Base-by-base conservation (phyloP, 2,329 filamentous ascomycete genomes). In the Aciculosporium take region DNA sequence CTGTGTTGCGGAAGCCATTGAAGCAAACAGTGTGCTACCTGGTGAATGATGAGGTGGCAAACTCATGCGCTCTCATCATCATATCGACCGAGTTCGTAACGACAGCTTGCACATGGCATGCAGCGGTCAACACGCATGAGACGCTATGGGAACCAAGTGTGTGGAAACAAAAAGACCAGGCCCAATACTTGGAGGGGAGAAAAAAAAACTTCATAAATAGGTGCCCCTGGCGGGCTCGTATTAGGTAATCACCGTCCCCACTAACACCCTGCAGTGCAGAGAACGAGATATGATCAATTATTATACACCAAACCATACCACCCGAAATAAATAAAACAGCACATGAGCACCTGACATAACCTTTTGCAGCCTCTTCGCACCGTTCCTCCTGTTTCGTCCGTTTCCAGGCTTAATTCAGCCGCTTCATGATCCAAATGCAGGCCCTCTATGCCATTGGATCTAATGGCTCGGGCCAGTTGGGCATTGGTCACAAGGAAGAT, bases 381-480 rank as follows among this genome's bases (percentile, higher is more conserved):
- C n/a, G n/a, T n/a, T n/a, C n/a, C n/a, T n/a, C n/a, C n/a, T n/a
- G n/a, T n/a, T n/a, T n/a, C n/a, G n/a, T n/a, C n/a, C n/a, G n/a
- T n/a, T n/a, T n/a, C n/a, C 2, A 29, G 15, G 6, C 10, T 24
- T 27, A 8, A 6, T 13, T 23, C 27, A 17, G 13, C 27, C 10
- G 17, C n/a, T n/a, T 30, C 5, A 34, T 36, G 10, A 8, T n/a
- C 13, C 24, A 34, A 32, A 61, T 76, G 69, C 57, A 66, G n/a
- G 59, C 62, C 2, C 56, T 84, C 15, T 84, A 79, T 51, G 72
- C 82, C 2, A 68, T 87, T 36, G 83, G 83, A 25, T 88, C 84
- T 4, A 88, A 88, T 52, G 79, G 81, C 34, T 84, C 78, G 1
- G 80, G 81, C 27, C 83, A 88, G 55, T 67, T 88, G 8, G 81